Conservation (phyloP, 345 rosid species). For the Zanthoxylum bungeanum region DNA sequence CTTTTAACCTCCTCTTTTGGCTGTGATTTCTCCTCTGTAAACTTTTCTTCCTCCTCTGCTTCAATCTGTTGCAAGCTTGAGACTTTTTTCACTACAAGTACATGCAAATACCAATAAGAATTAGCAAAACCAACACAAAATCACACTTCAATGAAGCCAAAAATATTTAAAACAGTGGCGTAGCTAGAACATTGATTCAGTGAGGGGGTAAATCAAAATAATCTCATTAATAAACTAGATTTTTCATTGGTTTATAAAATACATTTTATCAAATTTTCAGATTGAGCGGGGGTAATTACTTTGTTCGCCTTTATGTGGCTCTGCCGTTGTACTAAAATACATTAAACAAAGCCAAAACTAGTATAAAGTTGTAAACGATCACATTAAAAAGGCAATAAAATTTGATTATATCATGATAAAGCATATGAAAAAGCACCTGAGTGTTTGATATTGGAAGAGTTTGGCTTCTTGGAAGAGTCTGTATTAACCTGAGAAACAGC, state of each 20-base stretch:
- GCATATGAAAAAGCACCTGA: background rate
- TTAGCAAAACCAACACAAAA: background rate
- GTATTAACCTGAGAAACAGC: conserved; percentile 9
- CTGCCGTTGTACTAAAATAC: no score
- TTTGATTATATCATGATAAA: background rate
- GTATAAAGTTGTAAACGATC: no score
- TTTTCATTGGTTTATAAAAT: no score
- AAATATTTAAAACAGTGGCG: no score
- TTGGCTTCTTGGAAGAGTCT: background rate
- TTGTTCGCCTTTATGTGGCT: no score
- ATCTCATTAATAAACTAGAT: no score
- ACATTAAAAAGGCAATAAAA: background rate
- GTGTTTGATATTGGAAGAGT: background rate
- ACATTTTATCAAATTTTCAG: no score
- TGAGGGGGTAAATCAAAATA: no score
- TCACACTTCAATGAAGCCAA: background rate
- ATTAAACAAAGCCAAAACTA: background rate
- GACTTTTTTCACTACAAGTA: no score
- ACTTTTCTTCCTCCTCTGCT: conserved; percentile 4
- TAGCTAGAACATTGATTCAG: no score
- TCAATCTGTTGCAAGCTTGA: background rate
- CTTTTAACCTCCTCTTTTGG: background rate
- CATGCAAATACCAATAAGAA: no score
- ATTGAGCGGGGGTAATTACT: no score
- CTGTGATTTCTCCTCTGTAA: background rate